phyloP scores from a whole-genome alignment of 148 eudicot genomes.

The Cornus kousa region DNA sequence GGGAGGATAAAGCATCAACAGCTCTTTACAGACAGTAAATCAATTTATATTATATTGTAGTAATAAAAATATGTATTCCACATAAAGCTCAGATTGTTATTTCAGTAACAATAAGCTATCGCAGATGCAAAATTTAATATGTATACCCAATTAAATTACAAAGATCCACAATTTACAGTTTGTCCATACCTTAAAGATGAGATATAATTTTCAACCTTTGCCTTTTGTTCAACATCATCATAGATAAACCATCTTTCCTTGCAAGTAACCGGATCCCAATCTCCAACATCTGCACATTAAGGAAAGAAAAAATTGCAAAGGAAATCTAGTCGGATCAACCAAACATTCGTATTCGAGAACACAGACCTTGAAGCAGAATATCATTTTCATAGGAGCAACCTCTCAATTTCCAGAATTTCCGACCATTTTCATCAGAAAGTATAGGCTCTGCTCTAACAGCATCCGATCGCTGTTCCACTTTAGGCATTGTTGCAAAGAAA shows the following conservation, averaged over 20 bases:
- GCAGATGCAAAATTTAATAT: not conserved
- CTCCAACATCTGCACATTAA: slow-evolving; percentile 18
- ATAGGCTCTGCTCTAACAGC: slow-evolving; percentile 27
- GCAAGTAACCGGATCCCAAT: slow-evolving; percentile 1
- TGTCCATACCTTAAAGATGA: not conserved
- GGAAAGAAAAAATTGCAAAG: not conserved
- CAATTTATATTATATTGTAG: too few species aligned
- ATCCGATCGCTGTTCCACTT: slow-evolving; percentile 15
- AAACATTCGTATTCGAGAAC: not conserved
- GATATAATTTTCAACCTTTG: slow-evolving; percentile 13
- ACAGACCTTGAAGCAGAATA: slow-evolving; percentile 30
- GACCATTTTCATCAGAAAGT: slow-evolving; percentile 22
- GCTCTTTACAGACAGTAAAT: too few species aligned
- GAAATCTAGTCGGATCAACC: not conserved
- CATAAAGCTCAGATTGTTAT: too few species aligned
- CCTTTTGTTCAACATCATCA: slow-evolving; percentile 13
- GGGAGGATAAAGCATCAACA: too few species aligned
- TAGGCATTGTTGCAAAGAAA: not conserved
- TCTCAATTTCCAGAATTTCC: slow-evolving; percentile 30
- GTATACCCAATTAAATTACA: too few species aligned
- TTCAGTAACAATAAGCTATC: not conserved
- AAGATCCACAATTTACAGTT: not conserved
- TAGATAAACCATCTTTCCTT: slow-evolving; percentile 29
- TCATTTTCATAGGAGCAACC: slow-evolving; percentile 12
- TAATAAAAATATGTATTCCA: too few species aligned